Base-by-base conservation (phyloP, 1,284 basidiomycete genomes). In the Boletus albobrunnescens region DNA sequence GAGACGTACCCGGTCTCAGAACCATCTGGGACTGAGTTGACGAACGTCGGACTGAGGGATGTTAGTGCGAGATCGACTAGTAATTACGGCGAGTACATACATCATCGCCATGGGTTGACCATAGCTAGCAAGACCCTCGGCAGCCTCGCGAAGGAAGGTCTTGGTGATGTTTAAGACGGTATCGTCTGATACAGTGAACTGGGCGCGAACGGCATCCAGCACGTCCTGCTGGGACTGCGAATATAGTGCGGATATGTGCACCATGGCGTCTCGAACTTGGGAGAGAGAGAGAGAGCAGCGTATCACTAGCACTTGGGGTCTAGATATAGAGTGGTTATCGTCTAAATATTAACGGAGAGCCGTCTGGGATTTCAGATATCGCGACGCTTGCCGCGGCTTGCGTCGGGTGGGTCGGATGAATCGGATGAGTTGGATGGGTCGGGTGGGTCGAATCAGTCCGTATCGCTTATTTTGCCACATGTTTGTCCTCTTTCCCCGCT, bases 71-170 rank as follows among this genome's bases (percentile, higher is more conserved):
- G 30, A 3, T 19, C 51, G 41, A 35, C 55, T 17, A 24, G 17
- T 22, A 7, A 23, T 6, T 41, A 24, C 23, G 51, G 35, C 35
- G 42, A 26, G 32, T 2, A 33, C 78, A 52, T 56, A 87, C 87
- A 95, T 91, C 89, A 94, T 94, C 12, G 91, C 91, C 79, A 93
- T 87, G 41, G 87, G 74, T 44, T 87, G 78, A 35, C 81, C 82
- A 68, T 91, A 93, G 54, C 69, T 70, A 3, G 71, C 67, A 36
- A 94, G 72, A 16, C 93, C 94, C 13, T 79, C 63, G 35, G 75
- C 73, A 60, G 91, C 83, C 64, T 95, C 92, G 47, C 78, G 71
- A 33, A 92, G 72, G 67, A 96, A 95, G 41, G 84, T 78, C 33
- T 76, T 71, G n/a, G 88, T 82, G 63, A 95, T 86, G 44, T 75